Base-by-base conservation (phyloP, 73 alveolate genomes). In the Durusdinium trenchii region DNA sequence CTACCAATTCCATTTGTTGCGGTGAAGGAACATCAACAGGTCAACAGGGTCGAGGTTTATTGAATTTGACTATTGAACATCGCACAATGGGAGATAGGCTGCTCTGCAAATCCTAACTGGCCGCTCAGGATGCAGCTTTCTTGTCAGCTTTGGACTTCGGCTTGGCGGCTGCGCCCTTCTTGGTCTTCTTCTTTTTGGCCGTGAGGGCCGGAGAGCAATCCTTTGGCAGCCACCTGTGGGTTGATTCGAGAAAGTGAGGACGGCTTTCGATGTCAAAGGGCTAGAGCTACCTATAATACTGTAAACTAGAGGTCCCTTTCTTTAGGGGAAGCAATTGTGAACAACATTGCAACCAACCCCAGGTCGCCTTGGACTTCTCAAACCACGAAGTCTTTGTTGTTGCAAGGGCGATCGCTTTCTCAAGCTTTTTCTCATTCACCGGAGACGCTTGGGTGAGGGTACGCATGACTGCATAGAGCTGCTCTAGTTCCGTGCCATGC, bases 161-260 rank as follows among this genome's bases (percentile, higher is more conserved):
- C 35, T 76, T 79, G 28, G 90, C 90, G 47, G 45, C 48, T 46
- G 90, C 47, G n/a, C n/a, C n/a, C n/a, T n/a, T n/a, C 67, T 79
- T 79, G 46, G 90, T 60, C 3, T 9, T 3, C 6, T 26, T 47
- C 90, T 79, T 79, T 26, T 45, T 23, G 28, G n/a, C n/a, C n/a
- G n/a, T 46, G 45, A 30, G 48, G 47, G 6, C 90, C 90, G 18
- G 64, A 20, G 6, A 79, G 69, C 90, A 79, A 47, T 7, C 47
- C 90, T 23, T 79, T 79, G 7, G 90, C 90, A 9, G 90, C 90
- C 6, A 67, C 90, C 90, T 79, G 28, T 30, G 46, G 26, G 90
- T 43, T 43, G 32, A 32, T 16, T 57, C 32, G 40, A 28, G 30
- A 73, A 73, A 73, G 26, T 73, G 9, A 0, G 14, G 40, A 40